Percentiles rank a stretch among this genome's conserved stretches.
phyloP scores from a whole-genome alignment of 2,329 filamentous ascomycete genomes.

The Fusarium equiseti region DNA sequence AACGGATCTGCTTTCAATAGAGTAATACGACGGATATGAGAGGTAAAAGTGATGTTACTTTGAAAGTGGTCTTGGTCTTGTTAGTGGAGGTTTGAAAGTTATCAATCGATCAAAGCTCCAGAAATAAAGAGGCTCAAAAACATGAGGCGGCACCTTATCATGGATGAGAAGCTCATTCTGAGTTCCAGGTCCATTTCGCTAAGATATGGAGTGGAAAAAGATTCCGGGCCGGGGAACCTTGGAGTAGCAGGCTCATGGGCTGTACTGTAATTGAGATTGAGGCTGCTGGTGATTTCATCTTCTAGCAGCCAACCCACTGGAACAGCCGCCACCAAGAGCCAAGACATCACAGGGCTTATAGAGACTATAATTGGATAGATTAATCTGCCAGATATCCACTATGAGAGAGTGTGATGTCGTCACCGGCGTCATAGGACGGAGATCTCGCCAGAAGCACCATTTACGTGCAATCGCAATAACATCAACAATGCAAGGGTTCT shows the following conservation, averaged over 20 bases:
- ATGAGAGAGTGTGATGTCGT: conserved; percentile 44
- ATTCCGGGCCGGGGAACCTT: conserved; percentile 35
- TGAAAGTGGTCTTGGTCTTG: conserved; percentile 6
- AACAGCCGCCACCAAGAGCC: conserved; percentile 31
- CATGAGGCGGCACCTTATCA: neutral
- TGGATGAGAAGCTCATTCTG: conserved; percentile 2
- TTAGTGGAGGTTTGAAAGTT: conserved; percentile 16
- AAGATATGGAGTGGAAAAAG: conserved; percentile 1
- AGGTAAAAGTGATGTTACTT: conserved; percentile 10
- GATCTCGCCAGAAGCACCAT: conserved; percentile 37
- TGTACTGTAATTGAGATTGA: conserved; percentile 3
- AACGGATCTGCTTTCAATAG: conserved; percentile 19
- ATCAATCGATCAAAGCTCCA: conserved; percentile 16
- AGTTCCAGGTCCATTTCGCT: neutral
- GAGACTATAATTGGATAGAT: conserved; percentile 19
- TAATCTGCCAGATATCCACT: conserved; percentile 11
- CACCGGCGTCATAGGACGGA: conserved; percentile 47
- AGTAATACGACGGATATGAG: conserved; percentile 28
- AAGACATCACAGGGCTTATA: conserved; percentile 17
- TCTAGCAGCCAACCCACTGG: conserved; percentile 36
- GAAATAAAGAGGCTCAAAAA: neutral
- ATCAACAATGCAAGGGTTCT: conserved; percentile 19
- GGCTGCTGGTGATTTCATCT: conserved; percentile 31
- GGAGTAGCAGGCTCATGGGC: conserved; percentile 19
- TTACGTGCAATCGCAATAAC: conserved; percentile 6